These are phyloP conservation scores for Salisapilia sapeloensis DNA, from an alignment of 352 stramenopile genomes.

Conservation along the genomic window DNA sequence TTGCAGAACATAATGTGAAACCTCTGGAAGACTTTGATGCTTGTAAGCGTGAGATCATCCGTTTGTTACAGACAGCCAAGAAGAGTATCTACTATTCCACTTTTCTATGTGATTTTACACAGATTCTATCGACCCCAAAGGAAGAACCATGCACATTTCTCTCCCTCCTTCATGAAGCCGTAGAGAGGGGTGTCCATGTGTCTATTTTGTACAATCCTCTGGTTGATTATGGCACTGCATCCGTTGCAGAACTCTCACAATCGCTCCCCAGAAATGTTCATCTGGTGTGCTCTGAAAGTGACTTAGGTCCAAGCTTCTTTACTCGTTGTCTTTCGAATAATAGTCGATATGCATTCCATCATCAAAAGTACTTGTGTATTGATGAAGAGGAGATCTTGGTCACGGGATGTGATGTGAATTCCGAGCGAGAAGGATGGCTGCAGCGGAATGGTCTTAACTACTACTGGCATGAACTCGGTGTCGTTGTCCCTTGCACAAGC, in stretches of 20 bases:
- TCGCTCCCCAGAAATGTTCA: slow-evolving; percentile 27
- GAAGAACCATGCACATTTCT: slow-evolving; percentile 24
- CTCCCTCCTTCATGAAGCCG: slow-evolving; percentile 31
- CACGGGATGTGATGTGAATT: slow-evolving; percentile 60
- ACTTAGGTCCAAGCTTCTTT: slow-evolving; percentile 27
- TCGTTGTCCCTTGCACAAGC: slow-evolving; percentile 19
- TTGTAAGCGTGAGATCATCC: slow-evolving; percentile 41
- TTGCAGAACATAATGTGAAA: slow-evolving; percentile 16
- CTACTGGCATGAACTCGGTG: slow-evolving; percentile 64
- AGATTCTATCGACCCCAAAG: slow-evolving; percentile 20
- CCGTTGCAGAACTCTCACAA: slow-evolving; percentile 19
- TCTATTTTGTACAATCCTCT: slow-evolving; percentile 61
- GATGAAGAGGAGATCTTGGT: slow-evolving; percentile 50
- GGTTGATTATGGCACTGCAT: slow-evolving; percentile 51
- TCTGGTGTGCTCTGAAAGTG: slow-evolving; percentile 42
- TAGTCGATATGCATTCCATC: slow-evolving; percentile 66
- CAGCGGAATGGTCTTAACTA: slow-evolving; percentile 36
- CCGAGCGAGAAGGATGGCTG: slow-evolving; percentile 53
- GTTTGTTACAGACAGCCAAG: slow-evolving; percentile 26
- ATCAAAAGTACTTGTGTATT: slow-evolving; percentile 67
- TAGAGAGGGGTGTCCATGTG: slow-evolving; percentile 40
- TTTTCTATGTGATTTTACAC: slow-evolving; percentile 62
- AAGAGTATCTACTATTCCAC: slow-evolving; percentile 66
- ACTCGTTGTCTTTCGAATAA: slow-evolving; percentile 50
- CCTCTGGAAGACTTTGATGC: slow-evolving; percentile 39